These are phyloP conservation scores for Jamesozyma hellenica DNA, from an alignment of 805 yeast genomes.

Conservation along the genomic window DNA sequence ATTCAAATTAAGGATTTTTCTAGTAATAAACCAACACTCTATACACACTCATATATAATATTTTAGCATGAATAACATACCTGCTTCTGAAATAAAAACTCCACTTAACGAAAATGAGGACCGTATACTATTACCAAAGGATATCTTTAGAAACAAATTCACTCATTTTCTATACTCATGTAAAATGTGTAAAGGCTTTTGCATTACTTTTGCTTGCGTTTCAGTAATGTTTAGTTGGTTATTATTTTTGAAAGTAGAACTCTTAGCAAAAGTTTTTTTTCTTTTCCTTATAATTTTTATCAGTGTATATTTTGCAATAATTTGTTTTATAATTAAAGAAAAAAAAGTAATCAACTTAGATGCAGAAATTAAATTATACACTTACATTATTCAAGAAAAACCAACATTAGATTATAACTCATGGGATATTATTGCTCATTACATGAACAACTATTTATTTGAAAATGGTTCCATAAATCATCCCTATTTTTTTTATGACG, in stretches of 20 bases:
- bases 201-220: neutral
- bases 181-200: neutral
- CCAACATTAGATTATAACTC: neutral
- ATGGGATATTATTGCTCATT: neutral
- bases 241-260: neutral
- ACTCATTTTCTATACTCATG: no score
- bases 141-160: neutral
- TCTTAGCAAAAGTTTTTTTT: neutral
- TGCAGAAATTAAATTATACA: neutral
- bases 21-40: no score
- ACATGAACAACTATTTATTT: neutral
- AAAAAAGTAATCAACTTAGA: neutral
- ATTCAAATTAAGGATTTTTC: no score
- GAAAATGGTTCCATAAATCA: neutral
- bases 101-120: neutral
- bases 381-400: neutral
- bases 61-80: no score
- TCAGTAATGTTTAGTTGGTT: no score
- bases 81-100: neutral
- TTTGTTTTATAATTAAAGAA: neutral
- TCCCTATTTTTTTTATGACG: neutral
- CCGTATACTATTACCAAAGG: neutral
- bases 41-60: no score
- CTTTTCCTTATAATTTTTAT: neutral
- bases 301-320: neutral